phyloP scores from a whole-genome alignment of 257 asterid genomes.

The Solanum chilense region DNA sequence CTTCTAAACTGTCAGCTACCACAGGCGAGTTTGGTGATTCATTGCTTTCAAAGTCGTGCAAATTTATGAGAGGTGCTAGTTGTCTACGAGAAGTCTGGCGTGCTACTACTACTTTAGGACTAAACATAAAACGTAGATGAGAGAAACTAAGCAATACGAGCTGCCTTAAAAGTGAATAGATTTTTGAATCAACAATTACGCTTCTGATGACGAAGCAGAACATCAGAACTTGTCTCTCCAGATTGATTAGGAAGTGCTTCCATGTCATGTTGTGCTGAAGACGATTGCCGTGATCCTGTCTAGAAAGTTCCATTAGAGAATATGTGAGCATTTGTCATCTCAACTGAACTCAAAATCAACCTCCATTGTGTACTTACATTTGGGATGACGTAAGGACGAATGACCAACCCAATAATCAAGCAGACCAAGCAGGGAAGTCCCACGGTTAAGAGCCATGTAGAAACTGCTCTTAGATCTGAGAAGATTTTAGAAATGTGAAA shows the following conservation, averaged over 20 bases:
- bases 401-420: conserved; percentile 48
- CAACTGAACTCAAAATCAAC: not conserved
- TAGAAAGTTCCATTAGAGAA: conserved; percentile 40
- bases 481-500: not conserved
- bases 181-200: conserved; percentile 62
- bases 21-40: not conserved
- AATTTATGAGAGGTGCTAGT: conserved; percentile 35
- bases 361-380: conserved; percentile 37
- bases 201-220: conserved; percentile 68
- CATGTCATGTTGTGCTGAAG: conserved; percentile 51
- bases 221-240: conserved; percentile 62
- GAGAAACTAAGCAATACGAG: conserved; percentile 30
- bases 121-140: conserved; percentile 41
- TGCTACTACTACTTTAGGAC: conserved; percentile 21
- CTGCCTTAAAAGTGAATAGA: conserved; percentile 13
- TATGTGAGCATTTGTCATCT: not conserved
- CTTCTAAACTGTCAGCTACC: conserved; percentile 26
- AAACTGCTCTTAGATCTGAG: conserved; percentile 44
- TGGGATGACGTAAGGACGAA: conserved; percentile 53
- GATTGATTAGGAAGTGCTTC: conserved; percentile 69
- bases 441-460: conserved; percentile 48
- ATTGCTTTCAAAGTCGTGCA: conserved; percentile 14
- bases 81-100: conserved; percentile 11
- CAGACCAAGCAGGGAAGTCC: conserved; percentile 54
- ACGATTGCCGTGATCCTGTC: conserved; percentile 62